Evolutionary conservation across 2,329 filamentous ascomycete species (phyloP), one percentile per base, ranked within the genome.

Genomic region (Sporothrix phasma): DNA sequence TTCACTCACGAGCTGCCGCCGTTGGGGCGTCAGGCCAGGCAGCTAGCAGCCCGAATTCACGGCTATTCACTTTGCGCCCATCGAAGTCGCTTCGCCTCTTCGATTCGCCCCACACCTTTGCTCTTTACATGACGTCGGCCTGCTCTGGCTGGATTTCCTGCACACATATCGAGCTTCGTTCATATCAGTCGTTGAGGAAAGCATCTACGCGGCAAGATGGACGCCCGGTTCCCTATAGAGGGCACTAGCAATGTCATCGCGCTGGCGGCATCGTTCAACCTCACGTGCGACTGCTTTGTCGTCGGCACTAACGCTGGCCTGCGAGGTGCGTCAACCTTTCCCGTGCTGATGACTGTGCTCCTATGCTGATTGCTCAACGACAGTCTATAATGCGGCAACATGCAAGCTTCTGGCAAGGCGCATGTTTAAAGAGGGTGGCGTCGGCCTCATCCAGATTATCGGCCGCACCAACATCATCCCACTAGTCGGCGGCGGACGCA

Each of bases 161-260:
- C 2, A 56, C n/a, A 43, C 22, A 41, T n/a, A 19, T 3, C 37
- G 15, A 41, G 37, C 19, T 29, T 29, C 54, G 31, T 13, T 15
- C 51, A 22, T 39, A n/a, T 13, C 10, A 2, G 37, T 22, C 19
- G 10, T 47, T n/a, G n/a, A 19, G 6, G 39, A 7, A 3, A 31
- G 15, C 15, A n/a, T 22, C 51, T 22, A 29, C 22, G 4, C 11
- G 31, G 60, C 72, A 78, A 66, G 62, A 99, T 97, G 94, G 94
- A 97, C 74, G 95, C 92, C 49, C 84, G 93, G 65, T 89, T 88
- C 61, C 85, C 89, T 64, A 90, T 97, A 72, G 91, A 96, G 78
- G 85, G 86, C 60, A 86, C 89, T 19, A 82, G 81, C 49, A 85
- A 87, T 62, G 88, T 89, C 4, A 83, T 87, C 66, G 92, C 92